Evolutionary conservation across 345 rosid species (phyloP), one percentile per base, ranked within the genome.

Genomic region (Carallia pectinifolia): DNA sequence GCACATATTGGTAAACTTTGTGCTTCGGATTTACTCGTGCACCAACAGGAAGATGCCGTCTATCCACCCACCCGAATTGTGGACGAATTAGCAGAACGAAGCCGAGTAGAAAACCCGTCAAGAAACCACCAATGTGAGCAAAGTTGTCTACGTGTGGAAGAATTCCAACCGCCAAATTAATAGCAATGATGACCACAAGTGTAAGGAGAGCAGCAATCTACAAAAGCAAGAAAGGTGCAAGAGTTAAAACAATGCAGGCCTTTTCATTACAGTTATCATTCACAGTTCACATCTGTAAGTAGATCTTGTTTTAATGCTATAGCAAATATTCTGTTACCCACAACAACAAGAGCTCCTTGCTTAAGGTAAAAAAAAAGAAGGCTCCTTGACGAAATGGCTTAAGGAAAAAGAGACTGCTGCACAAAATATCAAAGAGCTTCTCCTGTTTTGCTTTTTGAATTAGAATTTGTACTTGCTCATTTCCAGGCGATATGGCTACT

Each of bases 81-180:
- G 99, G 99, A 50, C 98, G 94, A 18, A 96, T 71, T 40, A 96
- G 81, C 67, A 96, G 75, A 33, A 92, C 73, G 59, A 96, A 96
- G 44, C 99, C 99, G 0, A 93, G 87, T 37, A 90, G 85, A 67
- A 89, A 85, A 50, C 99, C 98, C 0, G 90, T 74, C 30, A 85
- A 6, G 72, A 92, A 92, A 48, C 99, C 98, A 75, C 99, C 98
- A 39, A 85, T 85, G 68, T 96, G 98, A 0, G 99, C 97, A 66
- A 89, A 96, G 82, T 96, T 96, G 84, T 92, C 98, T 4, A 92
- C 96, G 7, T 84, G 89, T 61, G 99, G 99, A 71, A 96, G 95
- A 69, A 96, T 82, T 53, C 99, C 98, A 3, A 92, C 80, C 4
- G 86, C 92, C 78, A 96, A 79, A 77, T 96, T 92, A 73, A 96